Evolutionary conservation across 768 basidiomycete species (phyloP).

Genomic region (Psilocybe subaeruginosa): DNA sequence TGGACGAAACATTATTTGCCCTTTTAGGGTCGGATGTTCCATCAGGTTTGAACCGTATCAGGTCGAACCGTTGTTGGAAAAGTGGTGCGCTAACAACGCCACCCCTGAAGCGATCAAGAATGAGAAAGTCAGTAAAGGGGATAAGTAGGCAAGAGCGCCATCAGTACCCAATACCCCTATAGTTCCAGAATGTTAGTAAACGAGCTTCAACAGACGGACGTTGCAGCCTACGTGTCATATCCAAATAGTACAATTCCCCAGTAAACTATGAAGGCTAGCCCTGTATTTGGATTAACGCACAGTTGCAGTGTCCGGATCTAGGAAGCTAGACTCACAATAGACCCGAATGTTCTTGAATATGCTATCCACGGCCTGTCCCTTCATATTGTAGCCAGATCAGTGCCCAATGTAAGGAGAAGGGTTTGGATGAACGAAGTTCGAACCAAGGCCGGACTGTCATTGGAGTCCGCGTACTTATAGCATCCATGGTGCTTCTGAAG

Average conservation of each 20-base stretch:
- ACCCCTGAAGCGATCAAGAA: conserved; percentile 44
- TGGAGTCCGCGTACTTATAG: conserved; percentile 9
- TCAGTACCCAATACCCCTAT: conserved; percentile 29
- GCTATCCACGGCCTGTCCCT: not conserved
- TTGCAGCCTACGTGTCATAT: conserved; percentile 70
- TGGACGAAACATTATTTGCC: conserved; percentile 65
- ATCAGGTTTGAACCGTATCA: conserved; percentile 39
- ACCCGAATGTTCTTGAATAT: conserved; percentile 63
- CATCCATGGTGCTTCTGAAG: conserved; percentile 7
- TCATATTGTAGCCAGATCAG: conserved; percentile 6
- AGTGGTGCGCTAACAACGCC: conserved; percentile 68
- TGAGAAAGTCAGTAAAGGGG: not conserved
- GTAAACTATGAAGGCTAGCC: conserved; percentile 74
- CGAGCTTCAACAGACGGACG: not conserved
- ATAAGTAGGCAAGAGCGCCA: not conserved
- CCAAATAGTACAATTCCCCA: conserved; percentile 86
- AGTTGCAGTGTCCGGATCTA: not conserved
- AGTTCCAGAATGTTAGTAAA: not conserved
- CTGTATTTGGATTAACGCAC: conserved; percentile 32
- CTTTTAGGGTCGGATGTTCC: conserved; percentile 40
- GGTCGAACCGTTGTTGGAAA: conserved; percentile 67
- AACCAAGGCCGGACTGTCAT: not conserved
- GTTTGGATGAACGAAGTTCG: conserved; percentile 11
- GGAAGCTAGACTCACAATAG: conserved; percentile 38
- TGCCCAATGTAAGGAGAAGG: not conserved